Conservation (phyloP, 225 moss, liverwort and hornwort genomes). For the Physcomitrium patens region DNA sequence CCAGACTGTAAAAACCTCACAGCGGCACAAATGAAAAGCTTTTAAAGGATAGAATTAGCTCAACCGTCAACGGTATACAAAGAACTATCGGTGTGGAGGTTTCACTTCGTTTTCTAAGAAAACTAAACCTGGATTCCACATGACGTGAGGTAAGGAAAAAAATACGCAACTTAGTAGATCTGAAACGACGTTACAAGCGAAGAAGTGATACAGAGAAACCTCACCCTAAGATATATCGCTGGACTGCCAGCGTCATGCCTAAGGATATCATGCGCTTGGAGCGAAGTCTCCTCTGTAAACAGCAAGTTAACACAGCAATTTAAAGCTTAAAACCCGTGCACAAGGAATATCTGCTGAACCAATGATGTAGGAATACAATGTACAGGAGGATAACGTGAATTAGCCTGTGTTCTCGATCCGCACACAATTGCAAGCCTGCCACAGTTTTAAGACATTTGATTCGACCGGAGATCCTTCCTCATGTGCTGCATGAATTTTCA, state of each 20-base stretch:
- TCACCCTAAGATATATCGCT: neutral
- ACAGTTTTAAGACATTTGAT: too few relatives aligned
- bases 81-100: too few relatives aligned
- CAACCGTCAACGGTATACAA: too few relatives aligned
- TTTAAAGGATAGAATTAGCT: neutral
- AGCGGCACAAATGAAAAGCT: constrained; percentile 1
- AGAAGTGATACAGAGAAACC: neutral
- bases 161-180: neutral
- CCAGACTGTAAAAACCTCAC: neutral
- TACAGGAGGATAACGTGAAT: too few relatives aligned
- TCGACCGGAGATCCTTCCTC: too few relatives aligned
- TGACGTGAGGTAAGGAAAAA: neutral
- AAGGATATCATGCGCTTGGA: constrained; percentile 14
- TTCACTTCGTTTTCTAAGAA: too few relatives aligned
- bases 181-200: neutral
- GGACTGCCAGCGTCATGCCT: constrained; percentile 21
- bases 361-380: too few relatives aligned
- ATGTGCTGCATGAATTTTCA: too few relatives aligned
- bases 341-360: too few relatives aligned
- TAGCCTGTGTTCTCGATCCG: too few relatives aligned
- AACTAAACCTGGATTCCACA: too few relatives aligned
- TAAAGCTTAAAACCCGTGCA: neutral
- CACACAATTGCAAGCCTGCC: too few relatives aligned
- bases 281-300: constrained; percentile 24
- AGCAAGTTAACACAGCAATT: neutral